Conservation (phyloP, 1,284 basidiomycete genomes). For the Pterulicium gracile region DNA sequence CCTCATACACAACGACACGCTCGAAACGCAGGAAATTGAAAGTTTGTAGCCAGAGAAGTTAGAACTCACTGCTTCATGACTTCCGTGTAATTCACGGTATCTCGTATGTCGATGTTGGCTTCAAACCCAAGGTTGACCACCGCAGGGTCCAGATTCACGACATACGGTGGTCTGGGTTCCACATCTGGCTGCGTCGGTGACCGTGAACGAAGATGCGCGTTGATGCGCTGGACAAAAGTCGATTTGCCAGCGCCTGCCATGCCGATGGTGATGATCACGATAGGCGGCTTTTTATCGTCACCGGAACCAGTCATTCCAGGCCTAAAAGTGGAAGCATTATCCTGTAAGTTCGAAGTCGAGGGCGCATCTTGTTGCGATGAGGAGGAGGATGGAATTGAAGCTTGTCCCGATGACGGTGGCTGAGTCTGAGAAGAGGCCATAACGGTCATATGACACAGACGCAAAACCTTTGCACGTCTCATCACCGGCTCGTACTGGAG, state of each 20-base stretch:
- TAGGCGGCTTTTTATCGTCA: slow-evolving; percentile 57
- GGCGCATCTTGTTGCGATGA: no score
- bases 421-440: no score
- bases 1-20: no score
- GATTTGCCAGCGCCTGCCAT: slow-evolving; percentile 97
- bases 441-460: no score
- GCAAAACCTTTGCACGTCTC: no score
- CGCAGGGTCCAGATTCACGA: slow-evolving; percentile 96
- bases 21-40: no score
- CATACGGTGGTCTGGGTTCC: slow-evolving; percentile 55
- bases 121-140: slow-evolving; percentile 87
- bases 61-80: slow-evolving; percentile 96
- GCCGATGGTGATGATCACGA: slow-evolving; percentile 82
- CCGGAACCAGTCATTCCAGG: no score
- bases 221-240: slow-evolving; percentile 90
- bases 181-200: slow-evolving; percentile 25
- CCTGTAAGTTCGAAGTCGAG: no score
- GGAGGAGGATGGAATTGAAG: no score
- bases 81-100: slow-evolving; percentile 95
- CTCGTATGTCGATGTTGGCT: slow-evolving; percentile 95
- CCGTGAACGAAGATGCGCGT: slow-evolving; percentile 70
- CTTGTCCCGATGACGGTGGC: no score
- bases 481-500: no score
- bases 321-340: no score
- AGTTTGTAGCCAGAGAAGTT: slow-evolving; percentile 5